Conservation (phyloP, 2,329 filamentous ascomycete species). For the Zymoseptoria pseudotritici region DNA sequence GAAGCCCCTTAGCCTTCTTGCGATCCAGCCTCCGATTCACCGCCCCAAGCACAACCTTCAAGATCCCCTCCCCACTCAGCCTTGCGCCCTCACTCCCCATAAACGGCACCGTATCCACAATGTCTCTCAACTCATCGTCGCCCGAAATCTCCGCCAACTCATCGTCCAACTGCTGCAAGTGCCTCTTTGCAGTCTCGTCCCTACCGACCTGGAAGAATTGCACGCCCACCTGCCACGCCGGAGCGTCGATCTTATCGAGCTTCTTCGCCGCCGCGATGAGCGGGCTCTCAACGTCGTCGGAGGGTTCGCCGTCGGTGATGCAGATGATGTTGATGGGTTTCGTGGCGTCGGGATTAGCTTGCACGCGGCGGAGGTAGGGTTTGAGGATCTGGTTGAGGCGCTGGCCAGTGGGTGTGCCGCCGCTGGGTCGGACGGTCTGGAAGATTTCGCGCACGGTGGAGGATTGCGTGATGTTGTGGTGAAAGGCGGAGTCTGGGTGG, state of each 20-base stretch:
- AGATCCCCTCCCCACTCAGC: conserved; percentile 61
- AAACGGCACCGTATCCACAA: conserved; percentile 85
- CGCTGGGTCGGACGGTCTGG: conserved; percentile 53
- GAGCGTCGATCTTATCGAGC: conserved; percentile 62
- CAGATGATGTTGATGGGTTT: conserved; percentile 88
- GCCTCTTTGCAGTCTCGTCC: conserved; percentile 56
- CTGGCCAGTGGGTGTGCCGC: conserved; percentile 66
- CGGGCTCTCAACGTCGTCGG: conserved; percentile 67
- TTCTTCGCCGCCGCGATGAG: conserved; percentile 61
- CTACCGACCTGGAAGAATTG: conserved; percentile 94
- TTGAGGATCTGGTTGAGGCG: conserved; percentile 64
- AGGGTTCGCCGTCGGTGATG: conserved; percentile 79
- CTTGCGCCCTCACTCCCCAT: conserved; percentile 42
- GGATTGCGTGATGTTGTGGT: conserved; percentile 56
- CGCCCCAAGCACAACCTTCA: conserved; percentile 76
- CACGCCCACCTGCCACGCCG: conserved; percentile 76
- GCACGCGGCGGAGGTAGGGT: conserved; percentile 58
- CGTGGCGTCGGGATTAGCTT: conserved; percentile 40
- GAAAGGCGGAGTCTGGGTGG: conserved; percentile 51
- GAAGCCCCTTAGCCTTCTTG: conserved; percentile 19
- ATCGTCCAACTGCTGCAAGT: conserved; percentile 70
- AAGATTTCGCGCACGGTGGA: conserved; percentile 63
- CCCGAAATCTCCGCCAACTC: conserved; percentile 49
- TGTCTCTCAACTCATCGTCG: conserved; percentile 62
- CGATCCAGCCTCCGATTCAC: conserved; percentile 62